These are phyloP conservation scores for Psilocybe subaeruginosa DNA, from an alignment of 768 basidiomycete species.

Conservation along the genomic window DNA sequence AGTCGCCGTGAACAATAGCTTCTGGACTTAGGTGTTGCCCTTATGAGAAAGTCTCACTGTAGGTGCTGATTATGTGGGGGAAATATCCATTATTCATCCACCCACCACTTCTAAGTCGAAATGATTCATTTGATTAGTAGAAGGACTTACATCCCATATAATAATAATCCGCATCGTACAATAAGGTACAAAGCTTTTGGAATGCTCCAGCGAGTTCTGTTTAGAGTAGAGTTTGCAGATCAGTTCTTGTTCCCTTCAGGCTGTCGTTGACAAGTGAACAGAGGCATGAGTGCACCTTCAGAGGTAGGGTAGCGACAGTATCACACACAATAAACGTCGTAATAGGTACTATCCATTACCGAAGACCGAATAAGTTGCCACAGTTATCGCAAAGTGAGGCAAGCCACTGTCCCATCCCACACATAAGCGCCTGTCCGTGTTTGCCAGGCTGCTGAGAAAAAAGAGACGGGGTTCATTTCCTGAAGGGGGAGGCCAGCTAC, in stretches of 20 bases:
- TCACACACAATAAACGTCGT: neutral
- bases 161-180: neutral
- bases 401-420: neutral
- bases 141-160: neutral
- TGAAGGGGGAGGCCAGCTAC: neutral
- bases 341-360: neutral
- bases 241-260: neutral
- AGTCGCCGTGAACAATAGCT: neutral
- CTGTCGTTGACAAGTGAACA: neutral
- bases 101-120: too few relatives aligned
- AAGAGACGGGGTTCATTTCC: neutral
- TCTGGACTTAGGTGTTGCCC: too few relatives aligned
- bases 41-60: neutral
- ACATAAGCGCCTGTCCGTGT: neutral
- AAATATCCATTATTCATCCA: neutral
- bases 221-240: neutral
- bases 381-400: neutral
- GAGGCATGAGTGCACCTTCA: neutral
- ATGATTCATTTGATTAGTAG: too few relatives aligned
- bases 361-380: neutral
- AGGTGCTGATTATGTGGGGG: neutral
- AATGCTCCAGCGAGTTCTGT: neutral
- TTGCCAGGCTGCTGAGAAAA: neutral
- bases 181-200: neutral
- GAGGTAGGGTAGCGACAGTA: neutral